These are phyloP conservation scores for Lactarius sanguifluus DNA, from an alignment of 768 basidiomycete genomes.

Conservation along the genomic window DNA sequence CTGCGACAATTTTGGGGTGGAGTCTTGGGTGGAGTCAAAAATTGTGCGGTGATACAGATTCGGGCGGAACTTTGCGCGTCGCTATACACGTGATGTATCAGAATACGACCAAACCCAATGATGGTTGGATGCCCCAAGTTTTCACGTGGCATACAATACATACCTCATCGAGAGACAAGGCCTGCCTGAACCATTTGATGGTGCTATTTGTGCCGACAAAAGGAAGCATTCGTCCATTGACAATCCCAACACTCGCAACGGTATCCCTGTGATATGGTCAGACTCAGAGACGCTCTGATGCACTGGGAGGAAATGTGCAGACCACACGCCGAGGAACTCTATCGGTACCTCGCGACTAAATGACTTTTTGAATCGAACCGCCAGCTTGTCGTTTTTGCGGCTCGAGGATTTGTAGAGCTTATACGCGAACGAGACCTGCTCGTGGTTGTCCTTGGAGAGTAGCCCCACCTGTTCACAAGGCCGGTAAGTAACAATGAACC, in stretches of 20 bases:
- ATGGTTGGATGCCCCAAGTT: neutral
- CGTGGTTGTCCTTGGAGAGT: slow-evolving; percentile 61
- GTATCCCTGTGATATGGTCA: slow-evolving; percentile 59
- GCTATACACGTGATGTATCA: slow-evolving; percentile 39
- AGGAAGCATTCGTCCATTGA: slow-evolving; percentile 59
- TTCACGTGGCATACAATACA: slow-evolving; percentile 23
- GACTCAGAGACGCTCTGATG: neutral
- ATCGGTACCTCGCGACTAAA: slow-evolving; percentile 67
- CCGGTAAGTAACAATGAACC: neutral
- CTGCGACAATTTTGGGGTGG: slow-evolving; percentile 28
- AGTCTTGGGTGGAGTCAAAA: neutral
- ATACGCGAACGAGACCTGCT: slow-evolving; percentile 74
- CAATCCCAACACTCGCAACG: slow-evolving; percentile 68
- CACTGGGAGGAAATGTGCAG: slow-evolving; percentile 23
- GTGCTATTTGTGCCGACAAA: slow-evolving; percentile 62
- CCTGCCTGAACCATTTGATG: slow-evolving; percentile 74
- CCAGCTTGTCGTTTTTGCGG: slow-evolving; percentile 44
- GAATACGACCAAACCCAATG: neutral
- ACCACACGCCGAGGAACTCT: slow-evolving; percentile 85
- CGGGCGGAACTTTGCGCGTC: slow-evolving; percentile 61
- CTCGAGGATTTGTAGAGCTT: slow-evolving; percentile 63
- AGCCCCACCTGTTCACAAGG: slow-evolving; percentile 60
- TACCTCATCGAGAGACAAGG: slow-evolving; percentile 75
- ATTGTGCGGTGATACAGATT: slow-evolving; percentile 58
- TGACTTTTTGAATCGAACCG: slow-evolving; percentile 67